phyloP scores from a whole-genome alignment of 2,329 filamentous ascomycete species.

The Onygenales sp. region DNA sequence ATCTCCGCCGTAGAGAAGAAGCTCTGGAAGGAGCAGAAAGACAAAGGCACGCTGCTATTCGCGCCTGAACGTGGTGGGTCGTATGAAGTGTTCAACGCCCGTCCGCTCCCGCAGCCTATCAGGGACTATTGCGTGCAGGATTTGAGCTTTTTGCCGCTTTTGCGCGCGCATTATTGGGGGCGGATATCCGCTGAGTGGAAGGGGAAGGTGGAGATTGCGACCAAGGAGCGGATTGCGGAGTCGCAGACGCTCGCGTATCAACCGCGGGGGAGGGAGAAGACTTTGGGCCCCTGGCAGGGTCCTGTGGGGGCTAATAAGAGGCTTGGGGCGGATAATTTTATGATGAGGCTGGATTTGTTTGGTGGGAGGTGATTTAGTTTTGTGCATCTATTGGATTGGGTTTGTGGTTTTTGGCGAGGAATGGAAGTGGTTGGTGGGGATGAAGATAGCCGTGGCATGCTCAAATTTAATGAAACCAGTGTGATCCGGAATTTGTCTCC shows the following conservation, averaged over 20 bases:
- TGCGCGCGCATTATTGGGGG: conserved; percentile 11
- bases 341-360: background rate
- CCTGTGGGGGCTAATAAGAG: background rate
- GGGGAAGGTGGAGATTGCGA: conserved; percentile 10
- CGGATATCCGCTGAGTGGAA: conserved; percentile 1
- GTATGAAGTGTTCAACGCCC: conserved; percentile 39
- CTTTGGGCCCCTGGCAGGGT: conserved; percentile 8
- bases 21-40: conserved; percentile 14
- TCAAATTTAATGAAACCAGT: too few species aligned
- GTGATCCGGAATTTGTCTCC: too few species aligned
- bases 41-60: conserved; percentile 29
- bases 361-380: background rate
- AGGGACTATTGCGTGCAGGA: conserved; percentile 40
- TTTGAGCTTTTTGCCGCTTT: conserved; percentile 31
- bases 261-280: conserved; percentile 6
- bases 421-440: too few species aligned
- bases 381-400: too few species aligned
- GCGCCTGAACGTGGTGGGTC: conserved; percentile 33
- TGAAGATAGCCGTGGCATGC: too few species aligned
- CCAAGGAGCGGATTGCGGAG: conserved; percentile 10
- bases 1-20: conserved; percentile 10
- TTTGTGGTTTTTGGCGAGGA: too few species aligned
- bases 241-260: conserved; percentile 13
- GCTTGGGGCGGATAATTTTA: background rate
- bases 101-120: conserved; percentile 35